Conservation (phyloP, 495 filamentous ascomycete genomes). For the Daldinia vernicosa region DNA sequence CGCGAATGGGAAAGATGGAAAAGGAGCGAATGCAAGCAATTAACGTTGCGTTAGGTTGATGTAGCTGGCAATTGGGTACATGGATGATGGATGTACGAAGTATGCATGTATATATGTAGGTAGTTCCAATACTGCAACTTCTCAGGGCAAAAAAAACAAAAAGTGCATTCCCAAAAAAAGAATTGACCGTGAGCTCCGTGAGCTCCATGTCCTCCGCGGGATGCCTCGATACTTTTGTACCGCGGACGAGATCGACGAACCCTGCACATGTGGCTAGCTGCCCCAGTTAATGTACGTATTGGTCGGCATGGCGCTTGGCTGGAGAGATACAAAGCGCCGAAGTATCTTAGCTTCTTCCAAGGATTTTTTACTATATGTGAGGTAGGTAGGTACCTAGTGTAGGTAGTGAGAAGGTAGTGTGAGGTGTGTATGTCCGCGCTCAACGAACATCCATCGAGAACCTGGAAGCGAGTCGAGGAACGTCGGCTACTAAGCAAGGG, state of each 20-base stretch:
- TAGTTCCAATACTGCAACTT: neutral
- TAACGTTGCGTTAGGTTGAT: conserved; percentile 18
- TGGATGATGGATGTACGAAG: neutral
- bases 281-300: conserved; percentile 38
- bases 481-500: conserved; percentile 35
- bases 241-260: conserved; percentile 42
- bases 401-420: no score
- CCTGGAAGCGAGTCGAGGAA: conserved; percentile 41
- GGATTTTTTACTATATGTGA: neutral
- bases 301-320: conserved; percentile 51
- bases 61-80: conserved; percentile 16
- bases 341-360: neutral
- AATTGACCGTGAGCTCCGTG: conserved; percentile 6
- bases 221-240: conserved; percentile 43
- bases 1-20: conserved; percentile 19
- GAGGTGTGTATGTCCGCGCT: conserved; percentile 18
- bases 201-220: conserved; percentile 25
- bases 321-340: conserved; percentile 11
- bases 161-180: conserved; percentile 28
- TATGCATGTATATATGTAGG: neutral
- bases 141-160: neutral
- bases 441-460: conserved; percentile 22
- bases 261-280: conserved; percentile 35
- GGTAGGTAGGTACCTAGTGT: neutral
- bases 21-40: conserved; percentile 35